phyloP scores from a whole-genome alignment of 2,329 filamentous ascomycete genomes.

The Xylaria sp. region DNA sequence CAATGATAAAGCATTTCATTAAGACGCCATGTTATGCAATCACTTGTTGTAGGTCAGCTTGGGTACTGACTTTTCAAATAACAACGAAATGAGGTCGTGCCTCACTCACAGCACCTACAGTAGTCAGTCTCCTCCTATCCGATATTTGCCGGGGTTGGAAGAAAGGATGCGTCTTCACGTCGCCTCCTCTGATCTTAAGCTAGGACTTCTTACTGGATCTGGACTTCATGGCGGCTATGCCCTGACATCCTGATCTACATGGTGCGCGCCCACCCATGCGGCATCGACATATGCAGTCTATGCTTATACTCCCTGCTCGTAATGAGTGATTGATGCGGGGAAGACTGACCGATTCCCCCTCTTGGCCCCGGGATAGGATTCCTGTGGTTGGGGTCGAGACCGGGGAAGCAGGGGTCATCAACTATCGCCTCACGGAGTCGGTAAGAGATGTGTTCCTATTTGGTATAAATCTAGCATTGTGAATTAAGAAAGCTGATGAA shows the following conservation, averaged over 20 bases:
- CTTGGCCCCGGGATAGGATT: slow-evolving; percentile 7
- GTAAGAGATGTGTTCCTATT: background rate
- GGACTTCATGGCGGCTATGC: background rate
- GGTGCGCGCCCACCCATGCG: background rate
- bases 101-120: background rate
- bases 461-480: background rate
- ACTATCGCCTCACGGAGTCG: background rate
- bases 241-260: background rate
- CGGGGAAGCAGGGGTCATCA: background rate
- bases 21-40: background rate
- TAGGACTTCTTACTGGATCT: background rate
- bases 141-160: background rate
- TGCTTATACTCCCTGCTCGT: background rate
- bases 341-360: slow-evolving; percentile 17
- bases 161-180: background rate
- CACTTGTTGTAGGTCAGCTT: background rate
- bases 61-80: background rate
- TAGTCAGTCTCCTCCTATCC: background rate
- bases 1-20: background rate
- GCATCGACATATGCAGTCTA: slow-evolving; percentile 1
- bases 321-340: slow-evolving; percentile 21
- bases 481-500: background rate
- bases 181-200: background rate
- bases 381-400: slow-evolving; percentile 16
- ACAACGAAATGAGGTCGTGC: no score